Conservation (phyloP, 192 early-diverging fungal species). For the Backusella circina region DNA sequence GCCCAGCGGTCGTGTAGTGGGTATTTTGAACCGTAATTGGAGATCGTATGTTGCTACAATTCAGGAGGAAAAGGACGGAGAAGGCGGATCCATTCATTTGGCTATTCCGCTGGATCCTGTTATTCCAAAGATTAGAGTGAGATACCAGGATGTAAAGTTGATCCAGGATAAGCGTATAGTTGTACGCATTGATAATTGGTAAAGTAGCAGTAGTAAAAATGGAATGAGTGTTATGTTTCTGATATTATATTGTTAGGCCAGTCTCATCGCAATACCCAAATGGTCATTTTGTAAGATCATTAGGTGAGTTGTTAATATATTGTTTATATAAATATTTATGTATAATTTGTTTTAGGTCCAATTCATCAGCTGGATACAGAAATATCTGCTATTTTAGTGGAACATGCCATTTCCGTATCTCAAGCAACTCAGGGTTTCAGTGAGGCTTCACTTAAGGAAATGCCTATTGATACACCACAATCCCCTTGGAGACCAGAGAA, state of each 20-base stretch:
- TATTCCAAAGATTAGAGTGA: constrained; percentile 76
- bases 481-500: constrained; percentile 52
- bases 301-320: constrained; percentile 30
- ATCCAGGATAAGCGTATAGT: constrained; percentile 65
- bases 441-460: constrained; percentile 57
- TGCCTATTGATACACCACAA: constrained; percentile 54
- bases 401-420: constrained; percentile 72
- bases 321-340: background rate
- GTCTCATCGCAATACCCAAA: constrained; percentile 69
- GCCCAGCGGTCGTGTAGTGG: constrained; percentile 56
- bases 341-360: constrained; percentile 31
- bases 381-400: constrained; percentile 73
- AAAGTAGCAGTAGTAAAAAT: background rate
- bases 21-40: constrained; percentile 65
- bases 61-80: constrained; percentile 53
- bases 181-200: constrained; percentile 70
- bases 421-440: constrained; percentile 70
- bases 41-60: constrained; percentile 74
- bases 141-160: constrained; percentile 53
- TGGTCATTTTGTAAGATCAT: constrained; percentile 69
- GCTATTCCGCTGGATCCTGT: constrained; percentile 62
- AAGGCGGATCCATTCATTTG: constrained; percentile 54
- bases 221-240: background rate
- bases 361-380: constrained; percentile 68
- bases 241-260: constrained; percentile 35